Evolutionary conservation across 768 basidiomycete species (phyloP), one percentile per base, ranked within the genome.

Genomic region (Panellus pusillus): DNA sequence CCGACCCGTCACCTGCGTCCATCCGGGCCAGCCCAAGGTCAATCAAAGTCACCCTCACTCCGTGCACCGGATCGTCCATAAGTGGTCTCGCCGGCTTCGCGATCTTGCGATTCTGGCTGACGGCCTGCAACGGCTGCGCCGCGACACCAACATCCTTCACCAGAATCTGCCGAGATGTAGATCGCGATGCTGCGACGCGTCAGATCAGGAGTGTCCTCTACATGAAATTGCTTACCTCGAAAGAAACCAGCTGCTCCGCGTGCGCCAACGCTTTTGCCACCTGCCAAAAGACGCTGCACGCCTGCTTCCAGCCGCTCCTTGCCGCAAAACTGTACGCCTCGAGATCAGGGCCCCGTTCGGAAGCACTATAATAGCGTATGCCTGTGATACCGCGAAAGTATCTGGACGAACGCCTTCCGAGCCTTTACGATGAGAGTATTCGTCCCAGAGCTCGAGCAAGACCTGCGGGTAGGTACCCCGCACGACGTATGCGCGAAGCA

Each of bases 101-200:
- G 45, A 63, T 50, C 51, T 55, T 68, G 54, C 64, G 62, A 54
- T 72, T 75, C 63, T 73, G 54, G 50, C 71, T 66, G 44, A 74
- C 43, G 7, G 67, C 54, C 60, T 74, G 68, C 15, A 79, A 66
- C 14, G 68, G 67, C 57, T 61, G 60, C 35, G 61, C 15, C 29
- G 55, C 13, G 58, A 57, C 47, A 36, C 50, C 13, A 3, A 79
- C 52, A 54, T 78, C 76, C 64, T 86, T 85, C 44, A 98, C 83
- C 8, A 99, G 79, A 45, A 99, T 89, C 68, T 99, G 97, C 18
- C 97, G 83, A 92, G 93, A 63, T 99, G 97, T n/a, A 99, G 82
- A 69, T 99, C 97, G 29, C 97, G 93, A 70, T 99, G 97, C 96
- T 99, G 64, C 44, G 49, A 44, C 47, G 39, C 36, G 38, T 50